Percentiles rank a stretch among this genome's conserved stretches.
Conservation (phyloP, 352 stramenopile genomes). For the Elongisporangium undulatum region DNA sequence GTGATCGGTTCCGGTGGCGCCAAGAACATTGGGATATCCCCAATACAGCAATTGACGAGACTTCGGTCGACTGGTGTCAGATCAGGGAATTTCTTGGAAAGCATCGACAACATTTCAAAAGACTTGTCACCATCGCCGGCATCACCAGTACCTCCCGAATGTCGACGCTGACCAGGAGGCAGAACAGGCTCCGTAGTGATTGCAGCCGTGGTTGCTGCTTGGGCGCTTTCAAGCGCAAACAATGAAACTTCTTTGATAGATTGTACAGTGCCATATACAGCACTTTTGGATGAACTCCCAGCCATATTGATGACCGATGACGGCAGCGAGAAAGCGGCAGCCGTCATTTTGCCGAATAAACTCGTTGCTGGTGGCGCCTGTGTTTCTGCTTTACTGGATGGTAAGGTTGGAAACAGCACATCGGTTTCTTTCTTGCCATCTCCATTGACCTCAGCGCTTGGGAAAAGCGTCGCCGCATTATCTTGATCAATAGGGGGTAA, state of each 20-base stretch:
- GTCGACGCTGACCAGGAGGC: constrained; percentile 7
- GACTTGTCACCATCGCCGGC: constrained; percentile 17
- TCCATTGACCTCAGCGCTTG: not conserved
- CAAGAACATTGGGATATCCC: constrained; percentile 37
- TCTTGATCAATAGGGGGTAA: too few relatives aligned
- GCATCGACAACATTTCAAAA: constrained; percentile 51
- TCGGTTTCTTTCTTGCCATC: constrained; percentile 8
- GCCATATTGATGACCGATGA: constrained; percentile 60
- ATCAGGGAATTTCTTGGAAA: constrained; percentile 75
- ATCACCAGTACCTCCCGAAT: constrained; percentile 7
- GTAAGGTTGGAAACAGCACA: too few relatives aligned
- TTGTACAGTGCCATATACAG: constrained; percentile 61
- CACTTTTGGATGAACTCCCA: constrained; percentile 57
- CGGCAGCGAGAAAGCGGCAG: constrained; percentile 51
- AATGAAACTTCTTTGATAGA: constrained; percentile 76
- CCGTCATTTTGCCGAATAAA: constrained; percentile 65
- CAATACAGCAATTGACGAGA: constrained; percentile 66
- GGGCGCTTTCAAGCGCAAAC: constrained; percentile 64
- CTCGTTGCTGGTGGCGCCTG: constrained; percentile 6
- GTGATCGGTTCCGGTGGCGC: constrained; percentile 58
- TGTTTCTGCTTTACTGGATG: too few relatives aligned
- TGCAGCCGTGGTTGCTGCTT: constrained; percentile 54
- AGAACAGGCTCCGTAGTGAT: constrained; percentile 50
- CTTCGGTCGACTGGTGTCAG: constrained; percentile 64
- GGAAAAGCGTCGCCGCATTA: too few relatives aligned